Conservation (phyloP, 1,284 basidiomycete genomes). For the Trichosporon inkin region DNA sequence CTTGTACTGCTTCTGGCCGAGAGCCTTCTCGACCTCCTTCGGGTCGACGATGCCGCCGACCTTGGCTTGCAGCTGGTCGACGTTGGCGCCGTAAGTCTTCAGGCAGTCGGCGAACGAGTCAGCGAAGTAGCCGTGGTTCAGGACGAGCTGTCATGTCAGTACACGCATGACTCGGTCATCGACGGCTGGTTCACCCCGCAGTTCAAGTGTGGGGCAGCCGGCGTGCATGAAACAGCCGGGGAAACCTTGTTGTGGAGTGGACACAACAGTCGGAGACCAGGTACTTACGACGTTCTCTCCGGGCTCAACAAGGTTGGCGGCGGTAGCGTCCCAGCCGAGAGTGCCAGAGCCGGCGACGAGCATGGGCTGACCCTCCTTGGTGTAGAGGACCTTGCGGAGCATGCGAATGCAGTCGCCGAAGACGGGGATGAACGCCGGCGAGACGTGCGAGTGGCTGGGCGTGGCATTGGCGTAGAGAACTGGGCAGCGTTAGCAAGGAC, state of each 20-base stretch:
- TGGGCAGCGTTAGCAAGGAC: slow-evolving; percentile 11
- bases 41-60: slow-evolving; percentile 70
- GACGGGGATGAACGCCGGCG: slow-evolving; percentile 80
- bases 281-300: slow-evolving; percentile 67
- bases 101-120: slow-evolving; percentile 79
- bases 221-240: background rate
- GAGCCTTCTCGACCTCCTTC: slow-evolving; percentile 54
- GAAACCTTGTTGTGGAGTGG: background rate
- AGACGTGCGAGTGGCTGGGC: slow-evolving; percentile 81
- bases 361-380: slow-evolving; percentile 73
- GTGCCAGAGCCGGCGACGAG: slow-evolving; percentile 92
- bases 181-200: background rate
- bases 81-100: slow-evolving; percentile 81
- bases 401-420: slow-evolving; percentile 88
- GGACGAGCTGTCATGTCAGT: slow-evolving; percentile 47
- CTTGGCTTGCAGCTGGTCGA: slow-evolving; percentile 77
- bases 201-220: background rate
- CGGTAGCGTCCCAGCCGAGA: slow-evolving; percentile 74
- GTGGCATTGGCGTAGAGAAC: slow-evolving; percentile 54
- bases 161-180: background rate
- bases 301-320: slow-evolving; percentile 72
- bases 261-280: background rate
- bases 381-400: slow-evolving; percentile 73
- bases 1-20: slow-evolving; percentile 82
- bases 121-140: slow-evolving; percentile 79